Percentiles rank a stretch among this genome's conserved stretches.
Evolutionary conservation across 257 asterid genomes (phyloP).

Genomic region (Lycium barbarum): DNA sequence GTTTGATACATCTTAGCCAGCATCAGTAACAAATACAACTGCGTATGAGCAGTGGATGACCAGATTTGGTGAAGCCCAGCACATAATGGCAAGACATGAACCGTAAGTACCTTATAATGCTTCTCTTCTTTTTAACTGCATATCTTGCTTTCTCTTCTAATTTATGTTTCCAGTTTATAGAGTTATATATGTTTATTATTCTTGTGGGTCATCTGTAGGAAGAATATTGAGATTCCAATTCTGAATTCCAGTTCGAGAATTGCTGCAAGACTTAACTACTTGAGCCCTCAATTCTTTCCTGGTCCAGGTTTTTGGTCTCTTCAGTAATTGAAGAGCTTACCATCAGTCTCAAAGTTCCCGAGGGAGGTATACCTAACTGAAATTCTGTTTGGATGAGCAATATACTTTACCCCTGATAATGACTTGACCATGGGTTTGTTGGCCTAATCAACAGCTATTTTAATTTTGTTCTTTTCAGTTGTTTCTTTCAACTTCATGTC

Average conservation of each 20-base stretch:
- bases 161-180: not conserved
- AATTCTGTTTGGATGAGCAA: not conserved
- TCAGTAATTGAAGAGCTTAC: conserved; percentile 40
- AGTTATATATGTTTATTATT: conserved; percentile 13
- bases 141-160: conserved; percentile 14
- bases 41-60: conserved; percentile 87
- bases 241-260: conserved; percentile 81
- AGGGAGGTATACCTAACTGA: conserved; percentile 47
- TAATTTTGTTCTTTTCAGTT: conserved; percentile 52
- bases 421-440: not conserved
- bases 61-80: conserved; percentile 81
- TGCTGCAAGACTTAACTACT: conserved; percentile 80
- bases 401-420: not conserved
- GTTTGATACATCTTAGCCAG: conserved; percentile 82
- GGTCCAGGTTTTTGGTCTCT: conserved; percentile 81
- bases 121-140: conserved; percentile 25
- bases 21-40: conserved; percentile 51
- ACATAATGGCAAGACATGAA: conserved; percentile 96
- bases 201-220: conserved; percentile 54
- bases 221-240: conserved; percentile 81
- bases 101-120: conserved; percentile 45
- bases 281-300: conserved; percentile 88
- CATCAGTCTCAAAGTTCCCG: conserved; percentile 37
- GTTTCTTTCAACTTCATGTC: conserved; percentile 41
- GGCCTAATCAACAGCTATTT: conserved; percentile 16